These are phyloP conservation scores for Tolypocladium ovalisporum DNA, from an alignment of 2,329 filamentous ascomycete genomes.

Conservation along the genomic window DNA sequence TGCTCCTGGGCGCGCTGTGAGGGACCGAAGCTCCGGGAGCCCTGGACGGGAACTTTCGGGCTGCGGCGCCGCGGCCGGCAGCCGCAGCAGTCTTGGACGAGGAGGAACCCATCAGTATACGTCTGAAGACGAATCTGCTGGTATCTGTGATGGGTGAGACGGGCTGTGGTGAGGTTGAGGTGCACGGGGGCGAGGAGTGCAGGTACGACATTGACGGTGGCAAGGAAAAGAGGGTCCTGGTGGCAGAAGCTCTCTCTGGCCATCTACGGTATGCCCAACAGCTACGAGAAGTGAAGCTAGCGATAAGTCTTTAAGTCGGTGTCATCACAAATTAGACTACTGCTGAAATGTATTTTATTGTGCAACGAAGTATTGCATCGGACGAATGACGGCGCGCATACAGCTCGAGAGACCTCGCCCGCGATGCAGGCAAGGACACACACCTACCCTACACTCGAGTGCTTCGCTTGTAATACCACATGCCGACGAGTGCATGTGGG, in stretches of 20 bases:
- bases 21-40: constrained; percentile 14
- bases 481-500: neutral
- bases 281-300: neutral
- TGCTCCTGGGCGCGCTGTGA: constrained; percentile 6
- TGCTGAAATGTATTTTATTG: neutral
- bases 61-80: constrained; percentile 14
- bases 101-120: constrained; percentile 30
- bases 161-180: neutral
- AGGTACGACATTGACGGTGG: neutral
- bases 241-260: neutral
- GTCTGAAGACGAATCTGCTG: neutral
- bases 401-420: neutral
- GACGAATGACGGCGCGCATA: neutral
- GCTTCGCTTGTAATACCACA: neutral
- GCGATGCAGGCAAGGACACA: neutral
- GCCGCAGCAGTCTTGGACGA: constrained; percentile 31
- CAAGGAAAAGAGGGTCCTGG: neutral
- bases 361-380: neutral
- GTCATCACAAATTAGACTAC: too few species aligned
- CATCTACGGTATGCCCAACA: too few species aligned
- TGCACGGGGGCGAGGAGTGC: neutral
- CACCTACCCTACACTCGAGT: neutral
- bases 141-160: neutral
- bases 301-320: neutral
- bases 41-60: constrained; percentile 34